These are phyloP conservation scores for Phaeophleospora eucalypticola DNA, from an alignment of 2,329 filamentous ascomycete species.

Conservation along the genomic window DNA sequence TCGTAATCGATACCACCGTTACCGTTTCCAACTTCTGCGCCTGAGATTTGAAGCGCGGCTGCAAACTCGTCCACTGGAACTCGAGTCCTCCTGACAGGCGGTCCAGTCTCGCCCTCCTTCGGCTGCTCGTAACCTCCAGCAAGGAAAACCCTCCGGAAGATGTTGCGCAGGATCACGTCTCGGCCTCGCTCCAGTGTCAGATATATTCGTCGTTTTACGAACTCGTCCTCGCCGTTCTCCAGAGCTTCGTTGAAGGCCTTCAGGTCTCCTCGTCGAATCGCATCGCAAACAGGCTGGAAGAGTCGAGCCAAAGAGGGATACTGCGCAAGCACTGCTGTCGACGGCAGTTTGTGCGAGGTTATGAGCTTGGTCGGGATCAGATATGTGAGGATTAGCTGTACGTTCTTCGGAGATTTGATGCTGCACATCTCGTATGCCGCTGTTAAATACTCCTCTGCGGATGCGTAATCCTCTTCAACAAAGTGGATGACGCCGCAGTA, in stretches of 20 bases:
- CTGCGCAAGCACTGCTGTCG: conserved; percentile 62
- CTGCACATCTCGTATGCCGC: conserved; percentile 81
- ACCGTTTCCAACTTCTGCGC: conserved; percentile 48
- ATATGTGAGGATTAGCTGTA: conserved; percentile 91
- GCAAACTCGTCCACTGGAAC: conserved; percentile 80
- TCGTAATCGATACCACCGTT: conserved; percentile 70
- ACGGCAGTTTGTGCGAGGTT: conserved; percentile 80
- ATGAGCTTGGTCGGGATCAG: conserved; percentile 90
- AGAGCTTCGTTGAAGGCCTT: conserved; percentile 79
- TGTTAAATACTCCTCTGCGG: conserved; percentile 76
- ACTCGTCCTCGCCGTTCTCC: conserved; percentile 78
- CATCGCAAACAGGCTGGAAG: conserved; percentile 71
- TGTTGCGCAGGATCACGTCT: conserved; percentile 85
- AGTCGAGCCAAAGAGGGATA: conserved; percentile 73
- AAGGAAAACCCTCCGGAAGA: conserved; percentile 87
- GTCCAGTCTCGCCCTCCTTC: conserved; percentile 57
- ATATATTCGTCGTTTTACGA: conserved; percentile 90
- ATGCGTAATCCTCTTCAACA: conserved; percentile 82
- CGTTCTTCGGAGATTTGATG: conserved; percentile 64
- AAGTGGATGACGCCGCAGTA: conserved; percentile 93
- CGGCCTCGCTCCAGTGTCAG: conserved; percentile 87
- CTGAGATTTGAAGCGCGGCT: conserved; percentile 72
- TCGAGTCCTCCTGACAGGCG: conserved; percentile 65
- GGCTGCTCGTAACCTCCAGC: conserved; percentile 74
- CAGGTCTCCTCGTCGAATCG: conserved; percentile 79